Base-by-base conservation (phyloP, 2,329 filamentous ascomycete species). In the Aspergillus hortae region DNA sequence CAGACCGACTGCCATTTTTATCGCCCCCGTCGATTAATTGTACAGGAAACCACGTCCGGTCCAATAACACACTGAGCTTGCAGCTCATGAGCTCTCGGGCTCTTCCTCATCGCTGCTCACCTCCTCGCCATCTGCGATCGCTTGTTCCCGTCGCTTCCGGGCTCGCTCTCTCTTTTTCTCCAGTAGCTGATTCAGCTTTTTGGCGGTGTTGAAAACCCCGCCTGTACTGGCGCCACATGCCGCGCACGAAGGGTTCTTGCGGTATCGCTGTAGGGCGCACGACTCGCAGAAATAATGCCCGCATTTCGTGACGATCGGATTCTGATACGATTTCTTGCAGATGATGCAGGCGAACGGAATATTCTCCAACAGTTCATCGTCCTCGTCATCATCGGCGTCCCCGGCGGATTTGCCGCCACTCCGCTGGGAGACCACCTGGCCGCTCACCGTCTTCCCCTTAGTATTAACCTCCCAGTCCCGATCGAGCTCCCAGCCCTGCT, bases 221-320 rank as follows among this genome's bases (percentile, higher is more conserved):
- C 87, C 86, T 0, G 92, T 97, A 4, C 90, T 89, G 1, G 86
- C 79, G 1, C 90, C 89, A 68, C 94, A 97, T 4, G 88, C 88
- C 2, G 89, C 90, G 70, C 94, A 97, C 2, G 83, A 84, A 4
- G 92, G 92, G 62, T 92, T 90, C 67, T 90, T 94, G 56, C 88
- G 81, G 68, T 96, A 97, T 58, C 92, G 77, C 67, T 89, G 85
- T 61, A 97, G 76, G 23, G 94, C 94, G 70, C 94, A 99, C 1
- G 81, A 79, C 70, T 96, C 89, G 68, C 94, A 99, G 67, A 97
- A 97, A 70, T 97, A 97, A 70, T 99, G 94, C 0, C 90, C 89
- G 61, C 94, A 99, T 59, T 90, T 88, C 11, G 94, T 97, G 21
- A 92, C 77, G 11, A 97, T 82, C 0, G 94, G 92, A 52, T 83